Conservation (phyloP, 1,284 basidiomycete genomes). For the Coriolopsis trogii region DNA sequence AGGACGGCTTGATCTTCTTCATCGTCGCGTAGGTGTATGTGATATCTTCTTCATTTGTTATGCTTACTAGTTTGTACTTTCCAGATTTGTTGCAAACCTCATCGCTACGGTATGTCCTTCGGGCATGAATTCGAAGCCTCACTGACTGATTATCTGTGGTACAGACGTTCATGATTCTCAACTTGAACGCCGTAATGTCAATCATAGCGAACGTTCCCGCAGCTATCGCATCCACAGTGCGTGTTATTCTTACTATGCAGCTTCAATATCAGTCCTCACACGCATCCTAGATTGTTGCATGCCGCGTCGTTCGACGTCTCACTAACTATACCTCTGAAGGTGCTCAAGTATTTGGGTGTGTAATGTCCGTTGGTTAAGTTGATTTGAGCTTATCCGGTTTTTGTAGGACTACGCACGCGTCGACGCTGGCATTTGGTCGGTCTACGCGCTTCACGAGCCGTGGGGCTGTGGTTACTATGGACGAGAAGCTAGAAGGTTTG, state of each 20-base stretch:
- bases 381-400: not conserved
- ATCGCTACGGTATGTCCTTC: conserved; percentile 56
- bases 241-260: conserved; percentile 19
- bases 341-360: conserved; percentile 56
- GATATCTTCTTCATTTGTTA: not conserved
- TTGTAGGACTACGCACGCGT: conserved; percentile 35
- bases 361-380: conserved; percentile 13
- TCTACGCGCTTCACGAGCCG: conserved; percentile 24
- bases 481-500: conserved; percentile 41
- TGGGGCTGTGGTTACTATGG: conserved; percentile 35
- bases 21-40: conserved; percentile 60
- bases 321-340: conserved; percentile 56
- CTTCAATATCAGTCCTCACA: not conserved
- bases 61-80: not conserved
- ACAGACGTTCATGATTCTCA: conserved; percentile 69
- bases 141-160: conserved; percentile 1
- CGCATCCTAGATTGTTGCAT: conserved; percentile 62
- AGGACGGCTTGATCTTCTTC: conserved; percentile 75
- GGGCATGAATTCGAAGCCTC: not conserved
- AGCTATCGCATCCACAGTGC: conserved; percentile 65
- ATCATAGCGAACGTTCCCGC: conserved; percentile 77
- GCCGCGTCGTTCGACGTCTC: conserved; percentile 67
- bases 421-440: conserved; percentile 42
- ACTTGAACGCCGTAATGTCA: conserved; percentile 75
- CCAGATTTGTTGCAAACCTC: conserved; percentile 66